These are phyloP conservation scores for Xylaria flabelliformis DNA, from an alignment of 495 filamentous ascomycete species.

Conservation along the genomic window DNA sequence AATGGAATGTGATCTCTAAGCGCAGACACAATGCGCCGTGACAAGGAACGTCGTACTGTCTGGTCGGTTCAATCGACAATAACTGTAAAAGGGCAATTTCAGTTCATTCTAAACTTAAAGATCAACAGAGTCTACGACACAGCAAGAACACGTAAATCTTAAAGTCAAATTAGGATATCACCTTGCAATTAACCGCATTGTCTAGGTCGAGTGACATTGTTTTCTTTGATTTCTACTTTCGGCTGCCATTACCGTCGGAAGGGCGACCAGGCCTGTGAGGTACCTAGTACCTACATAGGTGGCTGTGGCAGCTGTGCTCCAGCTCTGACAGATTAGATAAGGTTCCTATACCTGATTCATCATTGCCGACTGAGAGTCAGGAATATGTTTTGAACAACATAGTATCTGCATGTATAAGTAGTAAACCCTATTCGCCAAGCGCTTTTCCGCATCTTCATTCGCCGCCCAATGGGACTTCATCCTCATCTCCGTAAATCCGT, in stretches of 20 bases:
- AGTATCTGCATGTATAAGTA: not conserved
- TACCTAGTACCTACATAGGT: too few relatives aligned
- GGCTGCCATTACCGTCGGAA: conserved; percentile 6
- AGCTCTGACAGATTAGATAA: too few relatives aligned
- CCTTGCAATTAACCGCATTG: not conserved
- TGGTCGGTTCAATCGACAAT: not conserved
- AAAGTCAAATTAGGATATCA: not conserved
- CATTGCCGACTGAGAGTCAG: not conserved
- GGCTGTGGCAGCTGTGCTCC: not conserved
- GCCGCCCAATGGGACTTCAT: too few relatives aligned
- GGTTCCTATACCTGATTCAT: too few relatives aligned
- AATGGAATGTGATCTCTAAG: conserved; percentile 15
- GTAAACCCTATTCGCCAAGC: too few relatives aligned
- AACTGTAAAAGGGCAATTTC: not conserved
- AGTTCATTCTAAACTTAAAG: not conserved
- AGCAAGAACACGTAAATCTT: not conserved
- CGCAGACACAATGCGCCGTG: not conserved
- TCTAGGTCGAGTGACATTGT: conserved; percentile 10
- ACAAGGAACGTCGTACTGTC: not conserved
- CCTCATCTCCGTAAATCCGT: too few relatives aligned
- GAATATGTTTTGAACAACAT: not conserved
- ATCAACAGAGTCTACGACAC: not conserved
- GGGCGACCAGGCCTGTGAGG: conserved; percentile 12
- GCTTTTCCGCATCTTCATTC: too few relatives aligned
- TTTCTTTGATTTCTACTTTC: conserved; percentile 17